Evolutionary conservation across 352 stramenopile genomes (phyloP).

Genomic region (Phytopythium aichiense): DNA sequence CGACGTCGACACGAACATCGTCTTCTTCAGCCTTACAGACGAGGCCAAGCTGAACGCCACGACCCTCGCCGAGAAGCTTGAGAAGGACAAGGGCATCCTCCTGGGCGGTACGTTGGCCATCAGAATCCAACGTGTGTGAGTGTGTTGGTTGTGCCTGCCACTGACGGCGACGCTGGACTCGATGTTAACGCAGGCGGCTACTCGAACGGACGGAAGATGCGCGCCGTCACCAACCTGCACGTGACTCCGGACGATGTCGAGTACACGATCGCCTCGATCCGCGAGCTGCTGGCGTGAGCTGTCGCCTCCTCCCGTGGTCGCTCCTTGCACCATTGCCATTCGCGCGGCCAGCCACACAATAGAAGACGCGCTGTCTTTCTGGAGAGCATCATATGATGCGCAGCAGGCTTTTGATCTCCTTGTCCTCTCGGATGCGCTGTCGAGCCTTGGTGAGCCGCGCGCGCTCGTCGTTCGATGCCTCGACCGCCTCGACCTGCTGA

Average conservation of each 20-base stretch:
- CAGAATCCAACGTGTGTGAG: background rate
- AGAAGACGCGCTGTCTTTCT: background rate
- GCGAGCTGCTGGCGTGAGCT: conserved; percentile 42
- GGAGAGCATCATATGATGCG: conserved; percentile 35
- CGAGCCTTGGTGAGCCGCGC: conserved; percentile 19
- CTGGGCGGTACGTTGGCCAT: conserved; percentile 23
- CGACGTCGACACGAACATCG: conserved; percentile 87
- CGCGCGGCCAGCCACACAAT: background rate
- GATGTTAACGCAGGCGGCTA: conserved; percentile 35
- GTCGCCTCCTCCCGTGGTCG: background rate
- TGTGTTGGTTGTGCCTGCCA: background rate
- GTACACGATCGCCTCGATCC: conserved; percentile 53
- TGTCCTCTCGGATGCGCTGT: conserved; percentile 53
- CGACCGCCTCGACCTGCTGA: conserved; percentile 16
- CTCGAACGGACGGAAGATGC: conserved; percentile 51
- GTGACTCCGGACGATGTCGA: conserved; percentile 57
- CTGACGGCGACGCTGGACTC: background rate
- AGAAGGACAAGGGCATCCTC: conserved; percentile 65
- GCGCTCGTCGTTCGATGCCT: conserved; percentile 19
- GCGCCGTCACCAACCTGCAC: conserved; percentile 75
- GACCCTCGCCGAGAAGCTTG: conserved; percentile 53
- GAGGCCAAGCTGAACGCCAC: conserved; percentile 58
- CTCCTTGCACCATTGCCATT: background rate
- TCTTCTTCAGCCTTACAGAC: conserved; percentile 64
- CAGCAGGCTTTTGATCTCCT: conserved; percentile 68